Evolutionary conservation across 768 basidiomycete genomes (phyloP).

Genomic region (Wakefieldia striispora): DNA sequence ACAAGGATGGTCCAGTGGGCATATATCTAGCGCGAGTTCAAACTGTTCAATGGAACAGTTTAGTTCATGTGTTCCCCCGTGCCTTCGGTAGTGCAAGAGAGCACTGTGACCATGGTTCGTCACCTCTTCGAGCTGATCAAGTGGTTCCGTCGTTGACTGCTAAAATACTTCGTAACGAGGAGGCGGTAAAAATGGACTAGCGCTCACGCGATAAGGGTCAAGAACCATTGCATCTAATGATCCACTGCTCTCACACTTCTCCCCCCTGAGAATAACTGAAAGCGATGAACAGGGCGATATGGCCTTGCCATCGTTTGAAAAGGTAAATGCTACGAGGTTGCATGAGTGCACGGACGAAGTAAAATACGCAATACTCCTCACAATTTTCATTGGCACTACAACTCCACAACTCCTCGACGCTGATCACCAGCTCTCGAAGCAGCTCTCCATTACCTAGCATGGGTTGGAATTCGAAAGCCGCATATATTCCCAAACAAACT

Average conservation of each 20-base stretch:
- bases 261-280: neutral
- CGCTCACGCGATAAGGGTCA: neutral
- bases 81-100: neutral
- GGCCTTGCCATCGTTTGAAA: neutral
- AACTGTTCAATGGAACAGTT: neutral
- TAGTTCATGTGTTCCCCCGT: neutral
- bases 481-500: neutral
- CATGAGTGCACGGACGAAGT: neutral
- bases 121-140: neutral
- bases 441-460: neutral
- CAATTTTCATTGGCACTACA: neutral
- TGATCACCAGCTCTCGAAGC: neutral
- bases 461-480: neutral
- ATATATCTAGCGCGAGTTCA: neutral
- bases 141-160: neutral
- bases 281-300: neutral
- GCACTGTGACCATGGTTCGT: neutral
- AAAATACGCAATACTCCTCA: neutral
- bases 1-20: conserved; percentile 2
- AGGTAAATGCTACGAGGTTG: neutral
- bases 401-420: neutral
- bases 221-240: neutral
- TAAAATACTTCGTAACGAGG: neutral
- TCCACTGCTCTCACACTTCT: neutral
- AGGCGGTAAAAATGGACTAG: neutral